Base-by-base conservation (phyloP, 2,329 filamentous ascomycete species). In the Botryotinia calthae region DNA sequence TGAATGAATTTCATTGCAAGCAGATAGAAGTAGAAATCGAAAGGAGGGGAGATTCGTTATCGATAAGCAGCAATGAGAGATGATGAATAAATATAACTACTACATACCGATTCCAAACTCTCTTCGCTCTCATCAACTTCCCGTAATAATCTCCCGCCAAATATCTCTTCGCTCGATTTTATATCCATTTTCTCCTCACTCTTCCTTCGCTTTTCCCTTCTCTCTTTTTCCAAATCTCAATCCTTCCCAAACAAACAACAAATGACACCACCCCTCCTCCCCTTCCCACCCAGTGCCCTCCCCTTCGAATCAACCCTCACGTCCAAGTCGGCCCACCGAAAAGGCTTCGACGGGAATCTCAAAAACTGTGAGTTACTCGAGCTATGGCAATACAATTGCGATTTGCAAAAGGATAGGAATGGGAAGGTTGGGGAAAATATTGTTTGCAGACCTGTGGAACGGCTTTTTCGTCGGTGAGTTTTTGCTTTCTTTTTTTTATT, bases 211-310 rank as follows among this genome's bases (percentile, higher is more conserved):
- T n/a, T 22, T 37, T 69, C 10, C 5, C 12, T 20, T 34, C 28
- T 59, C 56, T n/a, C 22, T 12, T n/a, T 16, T 20, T 2, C 31
- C 28, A 34, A 59, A 22, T 22, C 31, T 63, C 64, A 48, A 28
- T 31, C 25, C 16, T n/a, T 37, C 46, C 7, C 8, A n/a, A 62
- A 37, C 31, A 34, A 37, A 8, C 34, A 37, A 40, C 46, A 54
- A 37, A 91, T 91, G 89, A 82, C 89, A 66, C 89, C 88, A 34
- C 87, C 88, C 46, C 86, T 86, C 80, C 83, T 84, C 72, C 82
- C 84, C 72, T 90, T 89, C 78, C 82, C 85, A n/a, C 84, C 85
- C 16, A 82, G 83, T 6, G 82, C 87, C 72, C 84, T 91, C 40
- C 83, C 85, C 14, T 76, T 82, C 54, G 84, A 83, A 61, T 54